phyloP scores from a whole-genome alignment of 305 asterid species.

The Salvia sclarea region DNA sequence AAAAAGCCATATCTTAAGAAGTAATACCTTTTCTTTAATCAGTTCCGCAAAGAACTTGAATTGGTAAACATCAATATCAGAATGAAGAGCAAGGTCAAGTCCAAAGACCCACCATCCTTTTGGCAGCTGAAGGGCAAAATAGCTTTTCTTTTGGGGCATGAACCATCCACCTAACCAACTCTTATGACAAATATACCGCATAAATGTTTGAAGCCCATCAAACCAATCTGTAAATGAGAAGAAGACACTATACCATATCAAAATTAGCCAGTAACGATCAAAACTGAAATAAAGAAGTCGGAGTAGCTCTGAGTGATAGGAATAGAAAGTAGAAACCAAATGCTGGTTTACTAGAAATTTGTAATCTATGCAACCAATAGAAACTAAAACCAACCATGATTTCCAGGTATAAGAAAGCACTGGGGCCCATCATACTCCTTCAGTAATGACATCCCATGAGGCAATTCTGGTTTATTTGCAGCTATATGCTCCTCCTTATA shows the following conservation, averaged over 20 bases:
- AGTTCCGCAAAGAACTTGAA: slow-evolving; percentile 93
- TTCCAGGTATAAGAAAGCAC: slow-evolving; percentile 95
- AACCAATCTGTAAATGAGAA: slow-evolving; percentile 81
- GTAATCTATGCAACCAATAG: slow-evolving; percentile 24
- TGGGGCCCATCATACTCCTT: slow-evolving; percentile 91
- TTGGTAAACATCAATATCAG: slow-evolving; percentile 90
- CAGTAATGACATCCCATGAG: slow-evolving; percentile 62
- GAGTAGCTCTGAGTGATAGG: slow-evolving; percentile 4
- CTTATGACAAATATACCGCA: slow-evolving; percentile 97
- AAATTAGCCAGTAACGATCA: slow-evolving; percentile 27
- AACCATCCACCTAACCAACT: slow-evolving; percentile 99
- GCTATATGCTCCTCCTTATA: slow-evolving; percentile 89
- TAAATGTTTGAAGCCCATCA: slow-evolving; percentile 99
- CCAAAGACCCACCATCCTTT: slow-evolving; percentile 99
- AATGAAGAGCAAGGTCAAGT: slow-evolving; percentile 94
- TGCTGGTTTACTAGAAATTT: not conserved
- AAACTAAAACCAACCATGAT: slow-evolving; percentile 69
- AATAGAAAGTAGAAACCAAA: slow-evolving; percentile 7
- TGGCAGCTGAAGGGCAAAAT: slow-evolving; percentile 97
- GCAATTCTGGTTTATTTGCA: slow-evolving; percentile 88
- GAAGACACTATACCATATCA: slow-evolving; percentile 23
- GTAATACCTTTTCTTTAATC: slow-evolving; percentile 76
- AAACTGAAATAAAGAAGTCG: not conserved
- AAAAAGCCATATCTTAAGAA: slow-evolving; percentile 16
- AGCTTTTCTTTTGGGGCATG: slow-evolving; percentile 99